Percentiles rank a stretch among this genome's conserved stretches.
phyloP scores from a whole-genome alignment of 768 basidiomycete genomes.

The Mycena kentingensis region DNA sequence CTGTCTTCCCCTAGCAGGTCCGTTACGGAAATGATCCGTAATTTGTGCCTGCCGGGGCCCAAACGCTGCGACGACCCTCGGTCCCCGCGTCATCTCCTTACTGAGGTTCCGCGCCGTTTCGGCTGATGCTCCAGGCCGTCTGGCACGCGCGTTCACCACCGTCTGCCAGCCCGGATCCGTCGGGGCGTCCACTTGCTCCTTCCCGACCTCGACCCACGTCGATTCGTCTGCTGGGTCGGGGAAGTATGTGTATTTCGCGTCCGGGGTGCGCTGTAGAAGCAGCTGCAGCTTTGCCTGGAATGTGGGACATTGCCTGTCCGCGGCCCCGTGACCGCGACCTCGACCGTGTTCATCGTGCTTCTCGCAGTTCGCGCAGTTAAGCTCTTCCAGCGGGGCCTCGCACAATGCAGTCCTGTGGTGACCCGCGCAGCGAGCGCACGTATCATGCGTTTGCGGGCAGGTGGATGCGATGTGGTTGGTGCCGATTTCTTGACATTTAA shows the following conservation, averaged over 20 bases:
- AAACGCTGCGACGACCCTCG: neutral
- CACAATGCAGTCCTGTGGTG: neutral
- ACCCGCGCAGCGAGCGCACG: neutral
- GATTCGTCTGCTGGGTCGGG: neutral
- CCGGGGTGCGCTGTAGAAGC: neutral
- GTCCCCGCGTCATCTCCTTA: neutral
- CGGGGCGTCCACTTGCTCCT: neutral
- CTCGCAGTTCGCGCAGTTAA: neutral
- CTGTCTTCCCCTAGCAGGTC: too few species aligned
- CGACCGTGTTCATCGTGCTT: neutral
- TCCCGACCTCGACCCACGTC: neutral
- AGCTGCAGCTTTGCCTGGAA: neutral
- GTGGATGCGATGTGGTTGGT: slow-evolving; percentile 16
- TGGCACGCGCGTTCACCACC: neutral
- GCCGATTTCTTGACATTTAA: slow-evolving; percentile 28
- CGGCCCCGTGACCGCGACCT: neutral
- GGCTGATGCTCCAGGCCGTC: neutral
- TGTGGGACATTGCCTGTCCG: neutral
- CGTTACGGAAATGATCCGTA: too few species aligned
- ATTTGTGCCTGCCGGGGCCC: too few species aligned
- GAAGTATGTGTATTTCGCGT: neutral
- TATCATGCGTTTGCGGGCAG: neutral
- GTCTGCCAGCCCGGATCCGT: neutral
- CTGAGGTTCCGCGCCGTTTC: neutral
- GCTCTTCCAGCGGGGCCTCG: neutral